Evolutionary conservation across 1,284 basidiomycete species (phyloP), one percentile per base, ranked within the genome.

Genomic region (Ceraceosorus bombacis): DNA sequence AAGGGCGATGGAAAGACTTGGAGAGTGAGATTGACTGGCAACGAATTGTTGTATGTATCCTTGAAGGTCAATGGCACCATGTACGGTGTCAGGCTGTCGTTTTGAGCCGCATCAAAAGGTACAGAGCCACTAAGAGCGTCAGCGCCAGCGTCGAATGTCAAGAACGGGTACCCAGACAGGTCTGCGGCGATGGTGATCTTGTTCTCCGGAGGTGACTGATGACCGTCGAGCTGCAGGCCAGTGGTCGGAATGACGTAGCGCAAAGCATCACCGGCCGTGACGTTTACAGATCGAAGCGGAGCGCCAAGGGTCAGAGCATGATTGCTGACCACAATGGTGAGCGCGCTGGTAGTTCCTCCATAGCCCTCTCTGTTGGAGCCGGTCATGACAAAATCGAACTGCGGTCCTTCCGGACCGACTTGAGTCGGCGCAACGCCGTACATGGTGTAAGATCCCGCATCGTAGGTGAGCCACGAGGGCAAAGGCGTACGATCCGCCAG

Each of bases 381-480:
- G n/a, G 70, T 63, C 5, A 77, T 50, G 9, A 72, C 64, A 6
- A 77, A 63, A 9, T 62, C 58, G 54, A 69, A 73, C 41, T 63
- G 65, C 36, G 57, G 58, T 46, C 72, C 73, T 39, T 71, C 65
- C 1, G 69, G 63, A 9, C 65, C 65, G 0, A 68, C 63, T n/a
- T 67, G 52, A 10, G 65, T 72, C 15, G 90, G 91, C 1, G 86
- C 83, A 36, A 88, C 82, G 7, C 93, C 93, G 68, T 87, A 83
- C 57, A 95, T 83, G 0, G 91, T 92, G 61, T 89, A 79, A 3
- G 83, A 82, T 37, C 81, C 72, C 5, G 84, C 77, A 74, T 88
- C 82, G 78, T 90, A 95, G 12, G 66, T 67, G 74, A 94, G 81
- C 88, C 90, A 95, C 13, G 78, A 66, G 0, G 91, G 92, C 48